These are phyloP conservation scores for Drechslera avenae DNA, from an alignment of 2,329 filamentous ascomycete species.

Conservation along the genomic window DNA sequence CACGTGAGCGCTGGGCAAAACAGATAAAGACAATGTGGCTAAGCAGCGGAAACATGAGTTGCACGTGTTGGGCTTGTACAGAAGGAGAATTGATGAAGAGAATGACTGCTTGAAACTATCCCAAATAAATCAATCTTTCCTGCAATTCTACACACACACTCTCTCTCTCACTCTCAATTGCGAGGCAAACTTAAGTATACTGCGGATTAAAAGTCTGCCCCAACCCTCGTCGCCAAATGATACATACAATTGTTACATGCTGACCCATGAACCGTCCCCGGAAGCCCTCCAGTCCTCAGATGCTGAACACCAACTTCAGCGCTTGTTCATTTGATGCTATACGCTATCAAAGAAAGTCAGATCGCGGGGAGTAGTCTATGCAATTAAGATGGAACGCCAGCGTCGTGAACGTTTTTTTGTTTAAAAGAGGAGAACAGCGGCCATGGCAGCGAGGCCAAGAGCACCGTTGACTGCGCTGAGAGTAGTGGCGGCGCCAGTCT, in stretches of 20 bases:
- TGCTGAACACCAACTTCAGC: constrained; percentile 28
- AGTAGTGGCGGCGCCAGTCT: constrained; percentile 47
- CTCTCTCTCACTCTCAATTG: too few relatives aligned
- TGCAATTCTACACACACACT: constrained; percentile 27
- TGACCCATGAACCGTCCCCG: constrained; percentile 34
- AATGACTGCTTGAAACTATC: constrained; percentile 38
- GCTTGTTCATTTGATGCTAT: constrained; percentile 34
- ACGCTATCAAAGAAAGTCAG: constrained; percentile 43
- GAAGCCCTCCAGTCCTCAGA: constrained; percentile 32
- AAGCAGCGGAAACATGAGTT: too few relatives aligned
- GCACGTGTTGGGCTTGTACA: too few relatives aligned
- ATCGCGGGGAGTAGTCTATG: constrained; percentile 47
- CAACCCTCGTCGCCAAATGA: constrained; percentile 41
- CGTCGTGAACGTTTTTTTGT: constrained; percentile 46
- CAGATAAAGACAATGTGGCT: too few relatives aligned
- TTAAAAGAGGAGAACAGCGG: constrained; percentile 56
- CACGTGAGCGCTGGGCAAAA: too few relatives aligned
- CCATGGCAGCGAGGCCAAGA: constrained; percentile 53
- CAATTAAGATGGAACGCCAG: constrained; percentile 46
- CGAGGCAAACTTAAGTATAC: constrained; percentile 32
- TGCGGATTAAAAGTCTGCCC: constrained; percentile 43
- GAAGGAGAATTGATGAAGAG: constrained; percentile 30
- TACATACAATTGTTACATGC: constrained; percentile 45
- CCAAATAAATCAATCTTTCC: constrained; percentile 27
- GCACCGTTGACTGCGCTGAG: constrained; percentile 50